These are phyloP conservation scores for Isatis tinctoria DNA, from an alignment of 345 rosid genomes.

Conservation along the genomic window DNA sequence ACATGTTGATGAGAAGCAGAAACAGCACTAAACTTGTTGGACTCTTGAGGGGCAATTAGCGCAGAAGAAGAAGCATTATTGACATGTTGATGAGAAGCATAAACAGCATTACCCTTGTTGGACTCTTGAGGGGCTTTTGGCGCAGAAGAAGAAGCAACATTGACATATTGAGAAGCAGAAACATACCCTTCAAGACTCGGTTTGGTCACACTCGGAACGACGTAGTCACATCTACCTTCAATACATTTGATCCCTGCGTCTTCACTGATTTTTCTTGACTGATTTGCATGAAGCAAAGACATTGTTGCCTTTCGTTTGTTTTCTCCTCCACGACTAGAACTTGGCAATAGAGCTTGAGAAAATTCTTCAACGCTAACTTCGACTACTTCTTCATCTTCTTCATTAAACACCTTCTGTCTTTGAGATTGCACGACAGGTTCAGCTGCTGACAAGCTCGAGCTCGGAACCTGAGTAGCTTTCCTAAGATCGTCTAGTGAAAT, in stretches of 20 bases:
- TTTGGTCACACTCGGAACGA: too few relatives aligned
- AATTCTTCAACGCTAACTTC: not conserved
- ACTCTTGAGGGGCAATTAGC: too few relatives aligned
- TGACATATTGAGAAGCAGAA: too few relatives aligned
- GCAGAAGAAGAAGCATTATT: too few relatives aligned
- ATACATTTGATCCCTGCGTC: not conserved
- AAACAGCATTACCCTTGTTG: too few relatives aligned
- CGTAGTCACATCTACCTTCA: not conserved
- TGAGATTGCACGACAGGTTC: not conserved
- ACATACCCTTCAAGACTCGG: too few relatives aligned
- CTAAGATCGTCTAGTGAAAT: conserved; percentile 26
- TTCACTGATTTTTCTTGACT: not conserved
- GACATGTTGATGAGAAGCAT: too few relatives aligned
- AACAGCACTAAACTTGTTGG: too few relatives aligned
- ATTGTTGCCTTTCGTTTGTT: not conserved
- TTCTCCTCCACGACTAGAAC: not conserved
- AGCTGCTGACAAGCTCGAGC: not conserved
- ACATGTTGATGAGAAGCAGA: too few relatives aligned
- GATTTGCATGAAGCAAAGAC: not conserved
- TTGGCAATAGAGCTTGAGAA: not conserved
- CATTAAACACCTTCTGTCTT: not conserved
- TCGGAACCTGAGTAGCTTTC: not conserved
- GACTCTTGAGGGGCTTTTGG: too few relatives aligned
- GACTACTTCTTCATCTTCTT: not conserved
- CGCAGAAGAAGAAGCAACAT: too few relatives aligned